phyloP scores from a whole-genome alignment of 371 early-diverging fungal species.

The Actinomortierella wolfii region DNA sequence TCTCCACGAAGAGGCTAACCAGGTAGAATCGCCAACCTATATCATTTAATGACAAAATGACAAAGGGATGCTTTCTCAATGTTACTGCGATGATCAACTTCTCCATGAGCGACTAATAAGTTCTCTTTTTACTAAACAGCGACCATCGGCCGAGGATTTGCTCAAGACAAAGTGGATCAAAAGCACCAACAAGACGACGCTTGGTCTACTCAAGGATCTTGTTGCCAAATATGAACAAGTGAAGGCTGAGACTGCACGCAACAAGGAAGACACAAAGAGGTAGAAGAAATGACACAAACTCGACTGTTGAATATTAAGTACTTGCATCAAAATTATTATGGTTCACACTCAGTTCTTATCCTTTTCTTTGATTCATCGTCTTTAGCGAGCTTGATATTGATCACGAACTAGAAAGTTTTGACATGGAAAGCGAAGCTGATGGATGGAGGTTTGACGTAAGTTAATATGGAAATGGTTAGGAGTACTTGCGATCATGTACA shows the following conservation, averaged over 20 bases:
- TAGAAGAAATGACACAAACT: conserved; percentile 47
- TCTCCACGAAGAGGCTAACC: conserved; percentile 84
- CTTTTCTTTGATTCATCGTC: neutral
- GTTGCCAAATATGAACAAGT: conserved; percentile 57
- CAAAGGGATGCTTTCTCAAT: neutral
- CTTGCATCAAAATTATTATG: conserved; percentile 2
- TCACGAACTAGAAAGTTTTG: conserved; percentile 43
- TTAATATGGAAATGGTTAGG: no score
- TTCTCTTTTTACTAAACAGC: conserved; percentile 39
- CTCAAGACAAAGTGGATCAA: conserved; percentile 63
- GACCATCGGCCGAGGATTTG: conserved; percentile 64
- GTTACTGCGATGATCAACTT: no score
- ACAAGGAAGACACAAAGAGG: conserved; percentile 50
- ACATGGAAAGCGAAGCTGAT: conserved; percentile 43
- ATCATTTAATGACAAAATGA: neutral
- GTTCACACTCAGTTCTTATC: neutral
- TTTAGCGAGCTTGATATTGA: conserved; percentile 39
- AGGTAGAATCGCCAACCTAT: no score
- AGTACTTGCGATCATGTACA: no score
- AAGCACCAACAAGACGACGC: conserved; percentile 51
- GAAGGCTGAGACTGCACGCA: conserved; percentile 44
- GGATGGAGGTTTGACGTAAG: conserved; percentile 46
- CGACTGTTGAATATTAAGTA: conserved; percentile 54
- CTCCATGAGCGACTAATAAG: no score
- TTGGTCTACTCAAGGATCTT: conserved; percentile 51